A percentile compares a stretch with the other conserved stretches of the same genome.
phyloP scores from a whole-genome alignment of 306 rosid genomes.

The Cicer chorassanicum region DNA sequence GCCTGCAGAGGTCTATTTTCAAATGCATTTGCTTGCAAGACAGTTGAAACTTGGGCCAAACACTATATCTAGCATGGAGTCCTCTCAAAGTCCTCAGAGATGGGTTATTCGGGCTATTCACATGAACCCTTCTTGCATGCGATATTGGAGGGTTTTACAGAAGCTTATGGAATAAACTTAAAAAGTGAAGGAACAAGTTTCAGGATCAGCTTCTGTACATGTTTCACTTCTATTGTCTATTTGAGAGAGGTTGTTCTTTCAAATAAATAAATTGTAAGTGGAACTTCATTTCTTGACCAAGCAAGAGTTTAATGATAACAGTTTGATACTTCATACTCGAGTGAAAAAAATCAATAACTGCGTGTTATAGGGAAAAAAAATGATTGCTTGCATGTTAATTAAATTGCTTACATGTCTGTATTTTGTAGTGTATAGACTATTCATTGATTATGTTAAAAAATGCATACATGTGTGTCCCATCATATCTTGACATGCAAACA shows the following conservation, averaged over 20 bases:
- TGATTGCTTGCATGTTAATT: not conserved
- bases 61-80: constrained; percentile 50
- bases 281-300: constrained; percentile 9
- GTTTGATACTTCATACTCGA: not conserved
- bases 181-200: constrained; percentile 27
- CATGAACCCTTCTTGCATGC: constrained; percentile 73
- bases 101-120: constrained; percentile 92
- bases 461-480: no score
- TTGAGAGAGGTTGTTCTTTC: not conserved
- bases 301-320: constrained; percentile 11
- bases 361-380: not conserved
- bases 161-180: constrained; percentile 48
- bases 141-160: constrained; percentile 81
- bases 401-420: not conserved
- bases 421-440: no score
- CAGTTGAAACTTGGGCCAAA: constrained; percentile 50
- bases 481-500: no score
- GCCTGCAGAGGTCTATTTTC: constrained; percentile 88
- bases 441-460: no score
- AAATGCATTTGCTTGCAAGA: constrained; percentile 82
- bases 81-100: constrained; percentile 62
- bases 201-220: not conserved
- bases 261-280: constrained; percentile 1
- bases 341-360: not conserved
- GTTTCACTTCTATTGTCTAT: not conserved